Conservation (phyloP, 768 basidiomycete genomes). For the Leccinum broughii region DNA sequence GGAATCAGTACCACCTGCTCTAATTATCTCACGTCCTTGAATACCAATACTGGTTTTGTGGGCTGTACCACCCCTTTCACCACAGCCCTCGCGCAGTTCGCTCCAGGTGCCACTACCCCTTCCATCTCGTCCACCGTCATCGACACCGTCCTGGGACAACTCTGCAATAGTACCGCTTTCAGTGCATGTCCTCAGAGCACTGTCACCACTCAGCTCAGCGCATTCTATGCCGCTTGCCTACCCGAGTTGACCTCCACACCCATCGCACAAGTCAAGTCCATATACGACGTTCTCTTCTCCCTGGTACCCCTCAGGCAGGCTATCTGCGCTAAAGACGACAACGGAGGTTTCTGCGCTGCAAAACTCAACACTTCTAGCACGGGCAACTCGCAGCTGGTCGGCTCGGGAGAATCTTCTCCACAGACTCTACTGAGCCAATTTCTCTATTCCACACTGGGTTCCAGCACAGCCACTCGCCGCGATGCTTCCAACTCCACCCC, state of each 20-base stretch:
- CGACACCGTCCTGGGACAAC: slow-evolving; percentile 46
- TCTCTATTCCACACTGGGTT: slow-evolving; percentile 25
- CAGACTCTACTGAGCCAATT: slow-evolving; percentile 23
- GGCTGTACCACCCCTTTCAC: slow-evolving; percentile 66
- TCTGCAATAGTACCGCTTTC: slow-evolving; percentile 54
- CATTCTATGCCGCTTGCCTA: slow-evolving; percentile 72
- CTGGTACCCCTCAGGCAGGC: slow-evolving; percentile 64
- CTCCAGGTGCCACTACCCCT: slow-evolving; percentile 42
- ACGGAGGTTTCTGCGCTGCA: slow-evolving; percentile 67
- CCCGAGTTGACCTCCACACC: slow-evolving; percentile 61
- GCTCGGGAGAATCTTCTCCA: slow-evolving; percentile 6
- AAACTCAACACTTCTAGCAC: slow-evolving; percentile 37
- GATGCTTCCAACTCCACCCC: slow-evolving; percentile 30
- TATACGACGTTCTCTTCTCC: slow-evolving; percentile 83
- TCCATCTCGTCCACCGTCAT: slow-evolving; percentile 45
- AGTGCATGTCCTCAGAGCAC: slow-evolving; percentile 54
- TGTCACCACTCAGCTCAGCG: slow-evolving; percentile 60
- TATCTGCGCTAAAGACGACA: slow-evolving; percentile 75
- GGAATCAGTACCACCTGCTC: slow-evolving; percentile 57
- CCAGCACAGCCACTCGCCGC: slow-evolving; percentile 27
- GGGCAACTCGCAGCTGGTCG: slow-evolving; percentile 15
- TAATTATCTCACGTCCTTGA: slow-evolving; percentile 59
- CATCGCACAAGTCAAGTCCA: slow-evolving; percentile 50
- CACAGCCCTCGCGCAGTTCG: slow-evolving; percentile 56
- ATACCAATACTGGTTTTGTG: slow-evolving; percentile 56